Evolutionary conservation across 2,329 filamentous ascomycete species (phyloP), one percentile per base, ranked within the genome.

Genomic region (Pseudogymnoascus sp.): DNA sequence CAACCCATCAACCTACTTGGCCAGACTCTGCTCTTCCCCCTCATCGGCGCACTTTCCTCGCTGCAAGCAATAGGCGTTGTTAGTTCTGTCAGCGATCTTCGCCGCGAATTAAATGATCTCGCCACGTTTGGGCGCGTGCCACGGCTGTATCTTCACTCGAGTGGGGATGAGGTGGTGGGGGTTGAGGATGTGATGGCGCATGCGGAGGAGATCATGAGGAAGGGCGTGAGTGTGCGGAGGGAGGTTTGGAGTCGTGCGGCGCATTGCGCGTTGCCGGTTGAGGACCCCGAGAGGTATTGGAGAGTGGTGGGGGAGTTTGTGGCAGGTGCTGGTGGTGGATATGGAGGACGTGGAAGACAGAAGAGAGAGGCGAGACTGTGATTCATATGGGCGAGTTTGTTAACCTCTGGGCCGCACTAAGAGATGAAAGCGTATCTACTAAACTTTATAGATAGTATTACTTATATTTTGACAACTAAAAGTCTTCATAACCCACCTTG

Each of bases 1-100:
- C 39, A 42, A 23, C 39, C 16, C 23, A 28, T 39, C 63, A 33
- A 35, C 61, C 61, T 60, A 60, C 45, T 64, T 39, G 60, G 59
- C 42, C 60, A 35, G 41, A 49, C 61, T 64, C 41, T 16, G 23
- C 38, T 33, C 61, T 11, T 19, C 22, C 55, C 49, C 23, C 33
- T 35, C 23, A 58, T 22, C 42, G 22, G 42, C 39, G n/a, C 33
- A 14, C 16, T 14, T 61, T 63, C 14, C 60, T 35, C 39, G 35
- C 36, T 61, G n/a, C 23, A 39, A 19, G 63, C 62, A 64, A 8
- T 23, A 12, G 39, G 39, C n/a, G 19, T 42, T 42, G 39, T 42
- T 23, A 42, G 39, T 14, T 42, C 39, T 4, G 11, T 42, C 9
- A 14, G 4, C 19, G 39, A 42, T 23, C 39, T 42, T 11, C 39